A percentile compares a stretch with the other conserved stretches of the same genome.
Evolutionary conservation across 805 yeast genomes (phyloP).

Genomic region (Monosporozyma servazzii): DNA sequence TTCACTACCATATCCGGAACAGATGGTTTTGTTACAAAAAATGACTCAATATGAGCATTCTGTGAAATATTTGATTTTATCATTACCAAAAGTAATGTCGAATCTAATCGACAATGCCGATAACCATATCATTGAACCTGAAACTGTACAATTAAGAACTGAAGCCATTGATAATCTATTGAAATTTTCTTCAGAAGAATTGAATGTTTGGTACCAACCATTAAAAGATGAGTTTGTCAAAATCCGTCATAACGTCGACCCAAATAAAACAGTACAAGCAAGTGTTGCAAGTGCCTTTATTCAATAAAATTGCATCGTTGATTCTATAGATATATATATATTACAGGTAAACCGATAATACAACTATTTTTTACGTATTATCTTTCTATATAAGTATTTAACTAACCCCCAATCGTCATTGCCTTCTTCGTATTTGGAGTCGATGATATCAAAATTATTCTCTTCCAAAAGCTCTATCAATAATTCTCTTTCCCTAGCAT

Average conservation of each 20-base stretch:
- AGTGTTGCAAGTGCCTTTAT: conserved; percentile 9
- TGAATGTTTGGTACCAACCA: conserved; percentile 22
- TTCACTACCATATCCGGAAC: conserved; percentile 26
- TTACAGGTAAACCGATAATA: conserved; percentile 2
- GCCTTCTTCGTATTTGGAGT: conserved; percentile 48
- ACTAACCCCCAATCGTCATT: conserved; percentile 80
- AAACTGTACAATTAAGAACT: conserved; percentile 18
- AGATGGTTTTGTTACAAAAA: conserved; percentile 23
- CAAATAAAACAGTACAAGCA: conserved; percentile 3
- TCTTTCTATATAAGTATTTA: conserved; percentile 38
- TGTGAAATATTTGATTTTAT: conserved; percentile 10
- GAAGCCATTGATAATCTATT: conserved; percentile 19
- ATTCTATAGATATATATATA: background rate
- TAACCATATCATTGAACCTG: conserved; percentile 18
- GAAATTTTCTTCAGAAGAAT: conserved; percentile 7
- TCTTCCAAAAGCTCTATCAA: conserved; percentile 49
- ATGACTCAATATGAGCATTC: conserved; percentile 17
- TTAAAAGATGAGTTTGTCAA: conserved; percentile 13
- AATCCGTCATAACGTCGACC: background rate
- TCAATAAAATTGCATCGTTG: background rate
- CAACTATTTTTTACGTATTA: conserved; percentile 12
- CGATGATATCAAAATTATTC: conserved; percentile 20
- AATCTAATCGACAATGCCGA: conserved; percentile 14
- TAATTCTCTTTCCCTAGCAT: conserved; percentile 50
- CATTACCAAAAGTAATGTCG: conserved; percentile 22